Percentiles rank a stretch among this genome's conserved stretches.
Conservation (phyloP, 768 basidiomycete species). For the Suillus paluster region DNA sequence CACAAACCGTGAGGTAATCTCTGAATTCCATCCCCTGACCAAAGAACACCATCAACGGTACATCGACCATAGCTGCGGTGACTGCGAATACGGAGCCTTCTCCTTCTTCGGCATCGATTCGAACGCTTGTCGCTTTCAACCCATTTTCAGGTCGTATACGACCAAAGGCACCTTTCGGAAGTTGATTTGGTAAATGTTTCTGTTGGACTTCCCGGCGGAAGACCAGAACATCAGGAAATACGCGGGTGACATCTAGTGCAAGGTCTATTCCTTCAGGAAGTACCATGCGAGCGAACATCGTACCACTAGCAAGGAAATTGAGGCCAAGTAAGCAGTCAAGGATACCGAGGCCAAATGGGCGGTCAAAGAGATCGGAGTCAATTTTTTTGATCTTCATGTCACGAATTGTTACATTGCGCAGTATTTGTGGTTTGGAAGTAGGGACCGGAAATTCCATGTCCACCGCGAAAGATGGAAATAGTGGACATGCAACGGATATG, state of each 20-base stretch:
- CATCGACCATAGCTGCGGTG: conserved; percentile 68
- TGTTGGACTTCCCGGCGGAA: conserved; percentile 72
- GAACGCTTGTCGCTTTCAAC: conserved; percentile 53
- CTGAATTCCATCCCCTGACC: conserved; percentile 79
- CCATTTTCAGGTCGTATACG: conserved; percentile 74
- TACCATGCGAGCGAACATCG: conserved; percentile 65
- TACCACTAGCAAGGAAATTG: conserved; percentile 69
- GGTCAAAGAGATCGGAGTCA: no score
- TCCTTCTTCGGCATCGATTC: conserved; percentile 44
- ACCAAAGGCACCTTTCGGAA: conserved; percentile 78
- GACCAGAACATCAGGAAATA: conserved; percentile 78
- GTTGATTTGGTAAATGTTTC: conserved; percentile 58
- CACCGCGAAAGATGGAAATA: conserved; percentile 54
- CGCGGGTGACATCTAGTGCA: conserved; percentile 60
- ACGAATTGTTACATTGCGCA: conserved; percentile 73
- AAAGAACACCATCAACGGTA: conserved; percentile 77
- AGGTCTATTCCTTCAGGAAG: conserved; percentile 73
- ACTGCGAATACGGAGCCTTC: conserved; percentile 62
- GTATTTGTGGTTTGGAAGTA: conserved; percentile 61
- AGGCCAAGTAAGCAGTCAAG: conserved; percentile 45
- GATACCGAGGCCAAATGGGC: no score
- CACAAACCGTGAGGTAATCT: conserved; percentile 66
- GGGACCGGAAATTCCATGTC: conserved; percentile 67
- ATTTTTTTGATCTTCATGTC: conserved; percentile 78
- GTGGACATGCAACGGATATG: conserved; percentile 59